A percentile compares a stretch with the other conserved stretches of the same genome.
Evolutionary conservation across 2,329 filamentous ascomycete genomes (phyloP).

Genomic region (Beauveria bassiana): DNA sequence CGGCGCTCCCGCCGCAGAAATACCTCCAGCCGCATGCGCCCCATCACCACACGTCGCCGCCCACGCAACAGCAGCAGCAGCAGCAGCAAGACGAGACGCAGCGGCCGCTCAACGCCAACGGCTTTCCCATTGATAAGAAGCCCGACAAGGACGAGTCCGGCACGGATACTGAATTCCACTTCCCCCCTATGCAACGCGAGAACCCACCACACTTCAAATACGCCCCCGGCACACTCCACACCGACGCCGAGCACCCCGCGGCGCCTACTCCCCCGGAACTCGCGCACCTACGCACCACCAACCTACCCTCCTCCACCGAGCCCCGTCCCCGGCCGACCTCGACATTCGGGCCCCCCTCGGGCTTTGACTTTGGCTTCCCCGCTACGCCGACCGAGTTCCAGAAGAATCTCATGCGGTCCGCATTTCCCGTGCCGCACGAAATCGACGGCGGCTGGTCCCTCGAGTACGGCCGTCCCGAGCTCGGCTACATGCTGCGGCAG

Average conservation of each 20-base stretch:
- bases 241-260: constrained; percentile 13
- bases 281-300: constrained; percentile 46
- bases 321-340: constrained; percentile 38
- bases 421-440: constrained; percentile 63
- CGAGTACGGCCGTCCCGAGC: constrained; percentile 83
- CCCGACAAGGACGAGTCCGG: constrained; percentile 21
- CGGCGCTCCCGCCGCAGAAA: constrained; percentile 65
- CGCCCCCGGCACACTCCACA: constrained; percentile 38
- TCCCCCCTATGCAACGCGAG: constrained; percentile 44
- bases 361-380: constrained; percentile 76
- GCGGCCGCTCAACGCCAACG: constrained; percentile 40
- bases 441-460: constrained; percentile 79
- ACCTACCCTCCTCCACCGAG: constrained; percentile 22
- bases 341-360: constrained; percentile 51
- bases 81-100: constrained; percentile 39
- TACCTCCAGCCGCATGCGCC: constrained; percentile 43
- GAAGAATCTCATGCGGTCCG: constrained; percentile 83
- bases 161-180: constrained; percentile 43
- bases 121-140: constrained; percentile 37
- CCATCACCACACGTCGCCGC: constrained; percentile 29
- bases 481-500: constrained; percentile 78
- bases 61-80: constrained; percentile 19
- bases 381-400: constrained; percentile 81
- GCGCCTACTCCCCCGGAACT: constrained; percentile 41
- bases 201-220: constrained; percentile 53